Percentiles rank a stretch among this genome's conserved stretches.
These are phyloP conservation scores for Trichosporon ovoides DNA, from an alignment of 1,284 basidiomycete species.

Conservation along the genomic window DNA sequence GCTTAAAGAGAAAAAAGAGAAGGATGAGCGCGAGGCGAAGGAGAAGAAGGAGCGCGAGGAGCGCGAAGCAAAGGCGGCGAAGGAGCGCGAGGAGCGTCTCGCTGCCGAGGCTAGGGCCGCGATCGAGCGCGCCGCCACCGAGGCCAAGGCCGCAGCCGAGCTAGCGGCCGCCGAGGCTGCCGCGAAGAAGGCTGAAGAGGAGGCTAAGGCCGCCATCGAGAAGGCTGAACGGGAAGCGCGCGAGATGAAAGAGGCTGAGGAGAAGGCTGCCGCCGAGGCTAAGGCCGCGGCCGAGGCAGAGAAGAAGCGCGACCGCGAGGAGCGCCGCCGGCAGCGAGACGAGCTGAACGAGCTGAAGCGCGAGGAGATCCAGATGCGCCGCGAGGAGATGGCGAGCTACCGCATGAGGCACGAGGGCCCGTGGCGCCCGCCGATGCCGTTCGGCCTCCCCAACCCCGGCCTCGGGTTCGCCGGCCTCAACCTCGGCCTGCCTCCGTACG, in stretches of 20 bases:
- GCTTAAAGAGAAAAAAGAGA: background rate
- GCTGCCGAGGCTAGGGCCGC: background rate
- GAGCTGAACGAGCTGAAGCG: background rate
- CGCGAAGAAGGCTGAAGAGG: background rate
- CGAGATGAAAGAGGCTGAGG: background rate
- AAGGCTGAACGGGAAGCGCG: background rate
- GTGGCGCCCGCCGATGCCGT: background rate
- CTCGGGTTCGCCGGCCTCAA: background rate
- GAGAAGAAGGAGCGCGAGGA: conserved; percentile 2
- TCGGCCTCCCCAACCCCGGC: background rate
- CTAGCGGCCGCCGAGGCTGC: background rate
- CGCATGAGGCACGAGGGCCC: background rate
- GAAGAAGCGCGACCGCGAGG: background rate
- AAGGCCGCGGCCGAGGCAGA: background rate
- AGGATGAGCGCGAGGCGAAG: background rate
- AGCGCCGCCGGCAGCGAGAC: background rate
- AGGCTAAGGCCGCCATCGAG: background rate
- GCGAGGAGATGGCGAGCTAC: background rate
- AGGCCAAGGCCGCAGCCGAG: background rate
- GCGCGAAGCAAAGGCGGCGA: background rate
- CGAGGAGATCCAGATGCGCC: background rate
- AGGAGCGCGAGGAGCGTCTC: background rate
- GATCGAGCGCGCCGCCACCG: background rate
- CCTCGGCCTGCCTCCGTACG: background rate
- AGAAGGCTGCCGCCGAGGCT: background rate